Conservation (phyloP, 2,329 filamentous ascomycete genomes). For the Rhinocladiella similis region DNA sequence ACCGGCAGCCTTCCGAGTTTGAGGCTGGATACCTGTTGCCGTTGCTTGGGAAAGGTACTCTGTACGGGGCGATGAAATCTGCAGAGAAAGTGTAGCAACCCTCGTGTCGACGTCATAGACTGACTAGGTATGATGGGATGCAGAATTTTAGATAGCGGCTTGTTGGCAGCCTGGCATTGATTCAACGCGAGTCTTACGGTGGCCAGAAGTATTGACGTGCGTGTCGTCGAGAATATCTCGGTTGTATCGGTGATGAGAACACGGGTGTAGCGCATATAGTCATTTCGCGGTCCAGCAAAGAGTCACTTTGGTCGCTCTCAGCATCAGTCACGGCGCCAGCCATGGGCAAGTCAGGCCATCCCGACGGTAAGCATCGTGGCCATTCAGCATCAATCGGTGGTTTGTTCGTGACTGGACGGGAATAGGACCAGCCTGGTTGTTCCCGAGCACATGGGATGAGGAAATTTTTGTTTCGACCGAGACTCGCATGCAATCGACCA, state of each 20-base stretch:
- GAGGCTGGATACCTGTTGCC: too few species aligned
- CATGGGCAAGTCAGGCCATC: too few species aligned
- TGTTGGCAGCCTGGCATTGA: too few species aligned
- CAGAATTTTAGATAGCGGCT: not conserved
- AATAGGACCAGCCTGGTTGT: not conserved
- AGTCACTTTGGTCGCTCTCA: too few species aligned
- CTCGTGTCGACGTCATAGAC: too few species aligned
- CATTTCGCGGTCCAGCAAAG: not conserved
- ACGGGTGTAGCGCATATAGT: not conserved
- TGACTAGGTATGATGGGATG: too few species aligned
- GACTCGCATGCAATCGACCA: not conserved
- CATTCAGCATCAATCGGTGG: too few species aligned
- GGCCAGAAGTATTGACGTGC: not conserved
- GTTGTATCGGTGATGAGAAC: not conserved
- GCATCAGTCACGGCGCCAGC: too few species aligned
- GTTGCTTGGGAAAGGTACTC: too few species aligned
- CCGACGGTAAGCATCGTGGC: not conserved
- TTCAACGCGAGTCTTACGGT: not conserved
- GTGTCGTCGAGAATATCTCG: not conserved
- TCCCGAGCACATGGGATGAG: not conserved
- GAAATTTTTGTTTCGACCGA: constrained; percentile 2
- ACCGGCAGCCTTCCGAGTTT: not conserved
- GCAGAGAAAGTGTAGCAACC: too few species aligned
- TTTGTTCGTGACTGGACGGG: not conserved
- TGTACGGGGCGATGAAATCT: too few species aligned